phyloP scores from a whole-genome alignment of 1,284 basidiomycete species.

The Pseudomicrostroma phylloplanum region DNA sequence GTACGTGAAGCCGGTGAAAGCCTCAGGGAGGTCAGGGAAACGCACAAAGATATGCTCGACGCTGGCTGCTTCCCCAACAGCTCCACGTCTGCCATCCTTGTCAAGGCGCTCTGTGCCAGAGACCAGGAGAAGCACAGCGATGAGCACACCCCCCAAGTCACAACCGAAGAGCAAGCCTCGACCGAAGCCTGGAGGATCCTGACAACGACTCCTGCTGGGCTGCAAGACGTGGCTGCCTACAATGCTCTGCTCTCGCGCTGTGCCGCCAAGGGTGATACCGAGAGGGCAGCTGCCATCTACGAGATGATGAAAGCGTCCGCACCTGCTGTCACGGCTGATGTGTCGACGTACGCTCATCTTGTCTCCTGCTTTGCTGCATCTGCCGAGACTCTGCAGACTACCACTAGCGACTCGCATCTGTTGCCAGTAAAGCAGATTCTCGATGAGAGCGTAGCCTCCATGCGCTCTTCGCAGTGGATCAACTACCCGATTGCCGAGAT shows the following conservation, averaged over 20 bases:
- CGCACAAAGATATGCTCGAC: conserved; percentile 70
- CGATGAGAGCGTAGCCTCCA: not conserved
- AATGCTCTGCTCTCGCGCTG: conserved; percentile 6
- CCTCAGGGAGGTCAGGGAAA: conserved; percentile 61
- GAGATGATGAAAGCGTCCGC: not conserved
- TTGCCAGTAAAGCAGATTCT: not conserved
- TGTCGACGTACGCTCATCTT: not conserved
- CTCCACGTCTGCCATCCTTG: conserved; percentile 64
- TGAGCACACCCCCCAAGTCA: not conserved
- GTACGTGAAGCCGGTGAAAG: conserved; percentile 59
- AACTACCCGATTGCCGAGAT: not conserved
- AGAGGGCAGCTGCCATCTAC: not conserved
- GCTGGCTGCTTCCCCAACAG: conserved; percentile 64
- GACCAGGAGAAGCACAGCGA: conserved; percentile 52
- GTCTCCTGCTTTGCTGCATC: conserved; percentile 1
- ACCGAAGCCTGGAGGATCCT: conserved; percentile 4
- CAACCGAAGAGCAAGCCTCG: not conserved
- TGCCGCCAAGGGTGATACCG: conserved; percentile 3
- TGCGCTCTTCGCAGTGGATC: conserved; percentile 3
- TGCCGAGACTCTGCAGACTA: not conserved
- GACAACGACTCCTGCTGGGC: not conserved
- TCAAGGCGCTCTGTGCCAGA: conserved; percentile 65
- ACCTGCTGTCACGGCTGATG: not conserved
- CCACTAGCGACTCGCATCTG: not conserved
- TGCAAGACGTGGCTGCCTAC: conserved; percentile 6